Base-by-base conservation (phyloP, 2,329 filamentous ascomycete species). In the Colletotrichum sp. region DNA sequence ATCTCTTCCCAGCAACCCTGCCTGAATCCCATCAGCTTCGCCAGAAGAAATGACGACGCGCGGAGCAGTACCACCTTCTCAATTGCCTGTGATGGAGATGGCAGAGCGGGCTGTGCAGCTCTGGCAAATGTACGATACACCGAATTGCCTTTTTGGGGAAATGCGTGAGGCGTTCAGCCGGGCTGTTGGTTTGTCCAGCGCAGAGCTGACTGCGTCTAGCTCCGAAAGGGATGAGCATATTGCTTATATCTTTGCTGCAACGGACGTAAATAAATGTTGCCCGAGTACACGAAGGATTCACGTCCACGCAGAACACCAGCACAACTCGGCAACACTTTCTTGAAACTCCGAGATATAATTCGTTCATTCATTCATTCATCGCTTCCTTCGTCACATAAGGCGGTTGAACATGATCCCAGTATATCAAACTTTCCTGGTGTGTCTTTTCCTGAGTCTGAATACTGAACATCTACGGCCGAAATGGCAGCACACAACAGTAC, bases 41-140 rank as follows among this genome's bases (percentile, higher is more conserved):
- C 0, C 43, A 13, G 4, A 51, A 13, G n/a, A 51, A 51, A 21
- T 51, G 43, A 51, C n/a, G n/a, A 51, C 11, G 43, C 13, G n/a
- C 3, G 0, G 0, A 51, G 43, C 43, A 51, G 4, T 51, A 3
- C 0, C 11, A 1, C 2, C 43, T 21, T 5, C 43, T 21, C 12
- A 51, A 51, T 13, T 51, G 1, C 43, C 43, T 2, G 0, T 51
- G 0, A 51, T 51, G 43, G 43, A 13, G 13, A 1, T 0, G 5
- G n/a, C 12, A 1, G 43, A 13, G 4, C n/a, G 11, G 43, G 43
- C 43, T 51, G n/a, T 51, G 43, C 43, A 51, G 4, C 9, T 12
- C 6, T 51, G 43, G 0, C 43, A 51, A 51, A 21, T 51, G 18
- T 13, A 13, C 43, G n/a, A 51, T 13, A 51, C 43, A 24, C 43